Conservation (phyloP, 2,329 filamentous ascomycete species). For the Colletotrichum lentis region DNA sequence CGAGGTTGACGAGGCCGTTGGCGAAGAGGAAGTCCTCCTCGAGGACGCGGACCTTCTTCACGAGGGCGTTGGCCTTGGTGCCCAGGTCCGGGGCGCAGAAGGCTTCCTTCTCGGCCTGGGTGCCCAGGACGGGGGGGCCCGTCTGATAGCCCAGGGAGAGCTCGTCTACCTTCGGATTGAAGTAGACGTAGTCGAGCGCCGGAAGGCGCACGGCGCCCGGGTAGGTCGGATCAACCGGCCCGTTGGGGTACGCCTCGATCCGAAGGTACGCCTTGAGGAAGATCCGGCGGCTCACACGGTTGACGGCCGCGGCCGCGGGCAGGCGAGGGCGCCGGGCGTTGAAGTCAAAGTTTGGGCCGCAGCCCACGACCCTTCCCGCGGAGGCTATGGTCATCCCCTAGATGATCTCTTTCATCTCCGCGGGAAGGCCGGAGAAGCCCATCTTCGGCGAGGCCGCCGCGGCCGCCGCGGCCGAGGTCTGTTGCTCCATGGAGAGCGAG, state of each 20-base stretch:
- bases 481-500: background rate
- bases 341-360: background rate
- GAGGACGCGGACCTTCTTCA: constrained; percentile 1
- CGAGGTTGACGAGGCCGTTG: background rate
- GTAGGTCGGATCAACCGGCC: background rate
- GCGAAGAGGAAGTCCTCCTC: background rate
- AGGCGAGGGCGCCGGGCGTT: background rate
- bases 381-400: background rate
- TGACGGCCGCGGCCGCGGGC: background rate
- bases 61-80: background rate
- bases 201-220: background rate
- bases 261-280: background rate
- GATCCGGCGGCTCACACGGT: background rate
- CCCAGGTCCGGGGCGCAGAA: background rate
- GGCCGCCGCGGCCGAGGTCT: too few relatives aligned
- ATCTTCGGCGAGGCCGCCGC: background rate
- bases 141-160: background rate
- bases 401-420: background rate
- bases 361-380: background rate
- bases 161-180: background rate
- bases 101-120: background rate
- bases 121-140: background rate
- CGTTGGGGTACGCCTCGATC: background rate
- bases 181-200: background rate
- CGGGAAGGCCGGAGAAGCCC: background rate